Percentiles rank a stretch among this genome's conserved stretches.
Evolutionary conservation across 139 green algal species (phyloP).

Genomic region (Deuterostichococcus epilithicus): DNA sequence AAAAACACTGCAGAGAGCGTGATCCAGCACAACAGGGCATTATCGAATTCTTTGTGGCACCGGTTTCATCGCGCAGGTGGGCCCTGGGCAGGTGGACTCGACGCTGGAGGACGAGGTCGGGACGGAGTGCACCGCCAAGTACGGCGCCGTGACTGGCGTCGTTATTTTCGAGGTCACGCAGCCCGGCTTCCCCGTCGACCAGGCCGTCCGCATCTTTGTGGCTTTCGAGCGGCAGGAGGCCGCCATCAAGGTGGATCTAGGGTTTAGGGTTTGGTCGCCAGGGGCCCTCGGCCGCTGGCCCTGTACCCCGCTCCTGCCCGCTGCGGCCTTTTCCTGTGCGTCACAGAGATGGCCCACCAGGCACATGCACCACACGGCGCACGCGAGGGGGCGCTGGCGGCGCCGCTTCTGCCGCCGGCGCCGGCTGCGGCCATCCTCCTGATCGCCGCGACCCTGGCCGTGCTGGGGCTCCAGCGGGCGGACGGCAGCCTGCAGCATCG

Average conservation of each 20-base stretch:
- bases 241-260: slow-evolving; percentile 56
- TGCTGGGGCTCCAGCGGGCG: too few relatives aligned
- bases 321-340: too few relatives aligned
- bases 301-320: too few relatives aligned
- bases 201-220: slow-evolving; percentile 86
- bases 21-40: background rate
- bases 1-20: slow-evolving; percentile 89
- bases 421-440: too few relatives aligned
- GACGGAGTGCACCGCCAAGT: slow-evolving; percentile 80
- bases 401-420: too few relatives aligned
- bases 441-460: too few relatives aligned
- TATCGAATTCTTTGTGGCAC: slow-evolving; percentile 4
- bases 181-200: slow-evolving; percentile 46
- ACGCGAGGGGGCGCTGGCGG: too few relatives aligned
- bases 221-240: slow-evolving; percentile 77
- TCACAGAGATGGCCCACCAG: too few relatives aligned
- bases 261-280: too few relatives aligned
- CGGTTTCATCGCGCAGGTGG: slow-evolving; percentile 61
- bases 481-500: background rate
- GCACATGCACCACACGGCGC: too few relatives aligned
- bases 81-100: slow-evolving; percentile 87
- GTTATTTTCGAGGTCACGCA: slow-evolving; percentile 92
- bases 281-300: background rate
- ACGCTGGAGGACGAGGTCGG: slow-evolving; percentile 90
- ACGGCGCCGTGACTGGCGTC: slow-evolving; percentile 72